These are phyloP conservation scores for Didymellaceae sp. DNA, from an alignment of 2,329 filamentous ascomycete species.

Conservation along the genomic window DNA sequence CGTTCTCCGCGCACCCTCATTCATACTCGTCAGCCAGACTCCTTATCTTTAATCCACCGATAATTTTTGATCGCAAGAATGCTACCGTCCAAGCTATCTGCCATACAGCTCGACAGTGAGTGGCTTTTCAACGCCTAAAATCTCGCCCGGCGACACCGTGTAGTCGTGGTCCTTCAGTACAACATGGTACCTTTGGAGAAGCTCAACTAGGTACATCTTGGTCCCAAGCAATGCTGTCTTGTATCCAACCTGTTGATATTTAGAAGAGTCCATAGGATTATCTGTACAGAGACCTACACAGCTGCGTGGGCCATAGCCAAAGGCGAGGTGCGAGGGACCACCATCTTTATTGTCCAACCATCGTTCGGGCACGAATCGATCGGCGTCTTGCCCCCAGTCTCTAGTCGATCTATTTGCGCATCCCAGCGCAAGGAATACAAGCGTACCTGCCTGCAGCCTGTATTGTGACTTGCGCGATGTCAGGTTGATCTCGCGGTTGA, in stretches of 20 bases:
- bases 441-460: neutral
- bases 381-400: neutral
- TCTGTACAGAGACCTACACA: neutral
- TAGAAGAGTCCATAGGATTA: neutral
- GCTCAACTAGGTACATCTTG: neutral
- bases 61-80: neutral
- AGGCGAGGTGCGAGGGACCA: neutral
- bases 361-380: neutral
- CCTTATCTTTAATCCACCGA: neutral
- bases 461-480: neutral
- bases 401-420: neutral
- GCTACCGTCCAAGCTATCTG: neutral
- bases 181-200: neutral
- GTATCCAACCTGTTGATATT: neutral
- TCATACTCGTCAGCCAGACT: neutral
- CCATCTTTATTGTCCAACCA: neutral
- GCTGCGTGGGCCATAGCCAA: neutral
- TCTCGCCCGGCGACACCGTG: neutral
- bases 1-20: neutral
- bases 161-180: slow-evolving; percentile 1
- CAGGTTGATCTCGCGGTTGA: neutral
- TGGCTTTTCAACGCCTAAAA: neutral
- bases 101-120: neutral
- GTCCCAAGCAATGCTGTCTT: neutral
- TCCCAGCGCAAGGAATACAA: neutral